Evolutionary conservation across 2,329 filamentous ascomycete genomes (phyloP), one percentile per base, ranked within the genome.

Genomic region (Ophiostoma piceae): DNA sequence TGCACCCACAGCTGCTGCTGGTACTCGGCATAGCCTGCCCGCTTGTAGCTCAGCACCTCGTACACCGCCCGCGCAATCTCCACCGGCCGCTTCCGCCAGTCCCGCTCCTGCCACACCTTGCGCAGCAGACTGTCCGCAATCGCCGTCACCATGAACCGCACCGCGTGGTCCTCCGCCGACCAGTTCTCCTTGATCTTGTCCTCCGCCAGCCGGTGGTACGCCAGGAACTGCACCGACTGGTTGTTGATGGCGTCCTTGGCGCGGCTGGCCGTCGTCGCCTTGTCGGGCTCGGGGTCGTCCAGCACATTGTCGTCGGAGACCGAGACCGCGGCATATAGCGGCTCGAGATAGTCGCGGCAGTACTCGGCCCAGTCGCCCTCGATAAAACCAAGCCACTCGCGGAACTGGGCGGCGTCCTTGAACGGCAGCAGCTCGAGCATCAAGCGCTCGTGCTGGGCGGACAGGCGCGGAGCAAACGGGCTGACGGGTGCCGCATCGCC

Each of bases 371-470:
- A 81, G 35, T 78, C 75, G 57, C 78, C 78, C 68, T 75, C 75
- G 19, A 80, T 75, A 54, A 75, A 75, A 54, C 72, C 66, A 11
- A 80, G 76, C 79, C 79, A 81, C 35, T 76, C 76, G 57, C 76
- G 77, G 73, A 81, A 80, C 71, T 76, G 74, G 35, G 66, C 62
- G 43, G 70, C 65, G 66, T 78, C 76, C 65, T 77, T 77, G 75
- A 80, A 78, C 37, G 79, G 78, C 12, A 81, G 76, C 54, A 80
- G 77, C 72, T 80, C 79, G 72, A 80, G 74, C 67, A 80, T 75
- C 43, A 81, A 78, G 41, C 79, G 78, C 73, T 79, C 77, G 72
- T 79, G 77, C 72, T 80, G 79, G 3, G 73, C 70, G 26, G 76
- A 72, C 64, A 79, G 67, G n/a, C 54, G 22, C 12, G 51, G 51